Base-by-base conservation (phyloP, 129 eudicot genomes). In the Ambrosia artemisiifolia region DNA sequence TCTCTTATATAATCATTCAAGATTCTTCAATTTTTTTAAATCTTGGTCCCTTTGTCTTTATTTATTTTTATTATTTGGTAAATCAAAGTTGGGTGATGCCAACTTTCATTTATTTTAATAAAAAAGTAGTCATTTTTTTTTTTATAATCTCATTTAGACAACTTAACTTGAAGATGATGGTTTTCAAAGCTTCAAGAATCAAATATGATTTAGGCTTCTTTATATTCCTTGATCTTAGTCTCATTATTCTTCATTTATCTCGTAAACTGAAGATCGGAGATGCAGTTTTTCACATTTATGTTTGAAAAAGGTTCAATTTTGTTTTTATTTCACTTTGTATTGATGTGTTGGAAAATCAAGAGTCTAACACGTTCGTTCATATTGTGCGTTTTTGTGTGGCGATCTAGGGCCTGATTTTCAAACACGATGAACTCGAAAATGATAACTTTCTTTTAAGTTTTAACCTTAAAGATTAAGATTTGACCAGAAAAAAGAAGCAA, bases 1-100 rank as follows among this genome's bases (percentile, higher is more conserved):
- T 77, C 77, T 75, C 74, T 70, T 65, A 34, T 81, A 85, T 87
- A 91, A 92, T 78, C 85, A 74, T 85, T 62, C 80, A 83, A 81
- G 81, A 81, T 87, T 76, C 96, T 77, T 60, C 64, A 65, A 55
- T 57, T 70, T 75, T 63, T 69, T 75, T 60, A 48, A 28, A 66
- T 79, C 68, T 66, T 57, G 79, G 60, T 71, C 72, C 64, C 72
- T 62, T 63, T 51, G 46, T 74, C 62, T 67, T 78, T 72, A 67
- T 46, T 79, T 78, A 65, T 44, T 81, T 34, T 53, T 9, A 49
- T 74, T 38, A 24, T 33, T 19, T 18, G 30, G 55, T 67, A 65
- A 48, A 60, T 71, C 78, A 74, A 82, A 72, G 78, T 54, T 74
- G 54, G 81, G 66, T 82, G 73, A 75, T 75, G 85, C 82, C 80